Evolutionary conservation across 495 filamentous ascomycete species (phyloP).

Genomic region (Cryomyces minteri): DNA sequence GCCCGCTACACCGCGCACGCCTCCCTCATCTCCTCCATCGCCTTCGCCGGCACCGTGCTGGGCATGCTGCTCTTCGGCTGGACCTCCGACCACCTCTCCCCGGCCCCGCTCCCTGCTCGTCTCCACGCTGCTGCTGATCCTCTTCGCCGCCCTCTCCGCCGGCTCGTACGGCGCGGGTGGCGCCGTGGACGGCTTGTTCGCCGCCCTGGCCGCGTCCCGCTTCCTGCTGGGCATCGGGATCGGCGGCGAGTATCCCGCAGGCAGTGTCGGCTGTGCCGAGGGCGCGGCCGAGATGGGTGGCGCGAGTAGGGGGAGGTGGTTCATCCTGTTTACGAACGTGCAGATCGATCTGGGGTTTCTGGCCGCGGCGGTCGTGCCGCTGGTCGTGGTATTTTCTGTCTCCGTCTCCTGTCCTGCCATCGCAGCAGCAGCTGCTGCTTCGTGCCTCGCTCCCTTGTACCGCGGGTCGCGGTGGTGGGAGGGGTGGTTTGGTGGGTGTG

Average conservation of each 20-base stretch:
- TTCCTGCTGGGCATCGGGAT: slow-evolving; percentile 57
- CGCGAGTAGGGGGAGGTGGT: slow-evolving; percentile 76
- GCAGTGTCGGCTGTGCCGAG: slow-evolving; percentile 69
- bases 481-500: too few relatives aligned
- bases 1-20: slow-evolving; percentile 44
- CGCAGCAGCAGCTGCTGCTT: too few relatives aligned
- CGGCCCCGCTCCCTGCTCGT: slow-evolving; percentile 63
- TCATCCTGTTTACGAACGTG: slow-evolving; percentile 83
- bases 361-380: slow-evolving; percentile 53
- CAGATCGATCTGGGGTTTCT: slow-evolving; percentile 75
- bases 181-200: slow-evolving; percentile 46
- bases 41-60: slow-evolving; percentile 77
- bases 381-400: slow-evolving; percentile 15
- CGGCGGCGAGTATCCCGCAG: slow-evolving; percentile 75
- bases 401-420: background rate
- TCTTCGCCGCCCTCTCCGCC: slow-evolving; percentile 65
- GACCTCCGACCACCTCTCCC: slow-evolving; percentile 63
- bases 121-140: slow-evolving; percentile 63
- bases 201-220: slow-evolving; percentile 68
- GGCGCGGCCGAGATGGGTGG: slow-evolving; percentile 61
- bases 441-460: too few relatives aligned
- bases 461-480: too few relatives aligned
- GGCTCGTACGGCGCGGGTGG: slow-evolving; percentile 56
- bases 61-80: slow-evolving; percentile 75
- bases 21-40: slow-evolving; percentile 51